Evolutionary conservation across 2,329 filamentous ascomycete genomes (phyloP), one percentile per base, ranked within the genome.

Genomic region (Colletotrichum agaves): DNA sequence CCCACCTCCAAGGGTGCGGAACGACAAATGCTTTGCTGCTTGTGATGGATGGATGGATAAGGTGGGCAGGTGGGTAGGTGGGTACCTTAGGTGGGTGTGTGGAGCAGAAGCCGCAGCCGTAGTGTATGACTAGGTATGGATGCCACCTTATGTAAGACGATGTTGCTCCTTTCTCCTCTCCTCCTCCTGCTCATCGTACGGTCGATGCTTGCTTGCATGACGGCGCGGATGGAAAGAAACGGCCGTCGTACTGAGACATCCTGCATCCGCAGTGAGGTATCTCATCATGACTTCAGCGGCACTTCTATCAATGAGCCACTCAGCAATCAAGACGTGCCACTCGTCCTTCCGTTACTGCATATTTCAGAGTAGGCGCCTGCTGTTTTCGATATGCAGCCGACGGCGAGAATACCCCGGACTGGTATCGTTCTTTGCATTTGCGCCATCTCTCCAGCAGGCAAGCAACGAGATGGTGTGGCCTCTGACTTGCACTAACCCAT

Each of bases 241-340:
- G 60, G 44, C 64, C 64, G 60, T 41, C 64, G 17, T 58, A 31
- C 39, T 67, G 64, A 64, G 61, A 67, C 64, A 67, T 49, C 47
- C 64, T 43, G 53, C 46, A 53, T 43, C 23, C 46, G 55, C 23
- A 27, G 47, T 46, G 46, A 64, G 17, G 41, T 52, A 43, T 53
- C 52, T 21, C 19, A n/a, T 46, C n/a, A 12, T 43, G 19, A 41
- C 35, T 27, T 50, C 44, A n/a, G 35, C 41, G 19, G 57, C 35
- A 44, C 23, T 33, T 49, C 50, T 55, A 15, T 23, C 35, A 44
- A 37, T 47, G 59, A 15, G n/a, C 27, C n/a, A 33, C 31, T 41
- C 50, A 19, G 52, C 39, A 21, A 50, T 35, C n/a, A 15, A 66
- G 37, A 39, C 50, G 44, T 57, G 13, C 52, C 59, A 44, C 37